These are phyloP conservation scores for Erodium trifolium DNA, from an alignment of 441 rosid species.

Conservation along the genomic window DNA sequence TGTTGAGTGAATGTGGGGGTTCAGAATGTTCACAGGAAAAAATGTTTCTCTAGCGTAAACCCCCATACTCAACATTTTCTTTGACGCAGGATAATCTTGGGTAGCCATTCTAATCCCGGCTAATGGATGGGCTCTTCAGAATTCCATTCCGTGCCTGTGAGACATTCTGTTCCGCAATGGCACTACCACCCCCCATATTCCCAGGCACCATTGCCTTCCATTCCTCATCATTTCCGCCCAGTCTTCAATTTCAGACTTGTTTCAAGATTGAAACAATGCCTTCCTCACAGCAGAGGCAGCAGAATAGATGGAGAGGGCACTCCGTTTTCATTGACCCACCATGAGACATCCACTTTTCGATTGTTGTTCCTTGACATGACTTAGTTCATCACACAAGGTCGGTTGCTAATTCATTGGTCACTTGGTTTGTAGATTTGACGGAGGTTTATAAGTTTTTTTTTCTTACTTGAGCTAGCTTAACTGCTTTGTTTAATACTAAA, in stretches of 20 bases:
- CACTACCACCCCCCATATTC: conserved; percentile 53
- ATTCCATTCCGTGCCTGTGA: conserved; percentile 45
- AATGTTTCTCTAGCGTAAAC: conserved; percentile 36
- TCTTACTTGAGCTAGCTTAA: neutral
- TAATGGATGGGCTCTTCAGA: conserved; percentile 58
- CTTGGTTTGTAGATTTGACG: conserved; percentile 57
- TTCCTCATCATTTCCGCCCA: conserved; percentile 55
- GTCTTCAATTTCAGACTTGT: conserved; percentile 31
- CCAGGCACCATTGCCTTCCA: conserved; percentile 60
- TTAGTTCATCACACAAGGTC: conserved; percentile 78
- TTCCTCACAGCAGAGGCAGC: no score
- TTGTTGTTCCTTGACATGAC: conserved; percentile 41
- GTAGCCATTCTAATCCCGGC: conserved; percentile 44
- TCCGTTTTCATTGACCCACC: no score
- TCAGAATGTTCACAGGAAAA: conserved; percentile 30
- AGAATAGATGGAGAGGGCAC: no score
- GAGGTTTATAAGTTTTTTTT: conserved; percentile 38
- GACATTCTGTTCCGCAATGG: conserved; percentile 52
- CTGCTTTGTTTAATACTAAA: no score
- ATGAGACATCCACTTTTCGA: no score
- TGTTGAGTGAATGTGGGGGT: conserved; percentile 53
- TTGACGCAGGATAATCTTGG: conserved; percentile 94
- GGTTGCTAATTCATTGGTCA: conserved; percentile 67
- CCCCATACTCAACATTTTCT: conserved; percentile 86
- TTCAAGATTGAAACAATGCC: conserved; percentile 45